Evolutionary conservation across 2,329 filamentous ascomycete species (phyloP).

Genomic region (Colletotrichum spinosum): DNA sequence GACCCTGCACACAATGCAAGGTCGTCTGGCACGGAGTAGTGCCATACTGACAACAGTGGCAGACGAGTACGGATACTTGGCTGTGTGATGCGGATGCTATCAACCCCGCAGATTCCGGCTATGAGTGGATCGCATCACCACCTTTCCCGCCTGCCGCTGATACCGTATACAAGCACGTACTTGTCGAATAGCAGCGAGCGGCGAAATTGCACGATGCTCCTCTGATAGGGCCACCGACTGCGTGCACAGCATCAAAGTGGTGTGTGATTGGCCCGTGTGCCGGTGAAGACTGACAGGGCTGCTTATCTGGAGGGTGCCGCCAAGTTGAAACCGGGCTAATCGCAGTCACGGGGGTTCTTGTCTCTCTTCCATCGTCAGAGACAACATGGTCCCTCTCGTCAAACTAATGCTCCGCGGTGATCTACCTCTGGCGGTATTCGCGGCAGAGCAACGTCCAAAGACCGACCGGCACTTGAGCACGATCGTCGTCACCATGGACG

Average conservation of each 20-base stretch:
- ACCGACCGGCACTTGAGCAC: slow-evolving; percentile 16
- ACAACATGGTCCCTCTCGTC: slow-evolving; percentile 18
- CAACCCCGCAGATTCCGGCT: too few relatives aligned
- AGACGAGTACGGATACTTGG: too few relatives aligned
- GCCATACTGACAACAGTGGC: too few relatives aligned
- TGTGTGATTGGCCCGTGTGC: slow-evolving; percentile 18
- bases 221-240: not conserved
- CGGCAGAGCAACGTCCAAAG: slow-evolving; percentile 26
- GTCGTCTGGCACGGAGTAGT: too few relatives aligned
- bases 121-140: too few relatives aligned
- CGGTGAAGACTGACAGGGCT: slow-evolving; percentile 22
- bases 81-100: too few relatives aligned
- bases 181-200: too few relatives aligned
- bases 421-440: slow-evolving; percentile 18
- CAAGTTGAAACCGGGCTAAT: slow-evolving; percentile 34
- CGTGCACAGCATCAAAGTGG: too few relatives aligned
- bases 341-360: slow-evolving; percentile 36
- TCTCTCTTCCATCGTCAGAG: slow-evolving; percentile 33
- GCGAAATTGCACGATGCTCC: slow-evolving; percentile 6
- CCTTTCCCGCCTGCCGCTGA: too few relatives aligned
- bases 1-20: too few relatives aligned
- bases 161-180: too few relatives aligned
- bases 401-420: not conserved
- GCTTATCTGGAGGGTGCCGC: slow-evolving; percentile 33
- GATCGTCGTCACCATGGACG: slow-evolving; percentile 12